Percentiles rank a stretch among this genome's conserved stretches.
phyloP scores from a whole-genome alignment of 441 rosid species.

The Populus tomentosa region DNA sequence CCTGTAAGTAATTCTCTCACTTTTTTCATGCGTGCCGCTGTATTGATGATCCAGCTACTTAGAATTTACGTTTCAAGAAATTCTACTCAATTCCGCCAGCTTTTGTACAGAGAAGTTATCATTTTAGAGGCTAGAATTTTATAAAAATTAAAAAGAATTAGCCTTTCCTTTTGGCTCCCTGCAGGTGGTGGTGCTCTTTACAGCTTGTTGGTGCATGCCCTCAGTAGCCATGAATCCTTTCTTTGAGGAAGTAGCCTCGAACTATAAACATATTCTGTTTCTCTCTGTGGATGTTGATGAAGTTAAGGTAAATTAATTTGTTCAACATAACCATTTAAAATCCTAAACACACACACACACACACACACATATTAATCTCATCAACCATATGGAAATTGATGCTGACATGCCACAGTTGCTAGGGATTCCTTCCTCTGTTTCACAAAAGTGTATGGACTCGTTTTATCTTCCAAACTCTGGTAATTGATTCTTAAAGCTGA shows the following conservation, averaged over 20 bases:
- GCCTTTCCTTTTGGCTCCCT: neutral
- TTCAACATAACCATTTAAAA: neutral
- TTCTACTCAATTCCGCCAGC: neutral
- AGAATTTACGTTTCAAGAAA: neutral
- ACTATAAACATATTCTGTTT: constrained; percentile 34
- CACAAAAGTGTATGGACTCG: too few relatives aligned
- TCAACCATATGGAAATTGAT: neutral
- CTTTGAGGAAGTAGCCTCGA: constrained; percentile 38
- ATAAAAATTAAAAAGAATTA: neutral
- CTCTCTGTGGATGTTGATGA: constrained; percentile 56
- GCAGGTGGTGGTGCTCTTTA: constrained; percentile 50
- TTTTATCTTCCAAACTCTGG: too few relatives aligned
- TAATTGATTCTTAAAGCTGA: too few relatives aligned
- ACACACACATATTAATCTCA: neutral
- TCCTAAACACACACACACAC: too few relatives aligned
- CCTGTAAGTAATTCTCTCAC: constrained; percentile 25
- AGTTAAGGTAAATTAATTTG: constrained; percentile 28
- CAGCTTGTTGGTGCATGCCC: constrained; percentile 58
- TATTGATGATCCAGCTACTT: neutral
- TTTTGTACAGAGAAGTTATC: neutral
- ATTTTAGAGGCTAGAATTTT: neutral
- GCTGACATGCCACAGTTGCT: too few relatives aligned
- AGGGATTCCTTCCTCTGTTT: too few relatives aligned
- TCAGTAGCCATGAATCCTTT: constrained; percentile 50
- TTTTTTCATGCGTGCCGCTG: neutral